Conservation (phyloP, 352 stramenopile genomes). For the Pythium periplocum region DNA sequence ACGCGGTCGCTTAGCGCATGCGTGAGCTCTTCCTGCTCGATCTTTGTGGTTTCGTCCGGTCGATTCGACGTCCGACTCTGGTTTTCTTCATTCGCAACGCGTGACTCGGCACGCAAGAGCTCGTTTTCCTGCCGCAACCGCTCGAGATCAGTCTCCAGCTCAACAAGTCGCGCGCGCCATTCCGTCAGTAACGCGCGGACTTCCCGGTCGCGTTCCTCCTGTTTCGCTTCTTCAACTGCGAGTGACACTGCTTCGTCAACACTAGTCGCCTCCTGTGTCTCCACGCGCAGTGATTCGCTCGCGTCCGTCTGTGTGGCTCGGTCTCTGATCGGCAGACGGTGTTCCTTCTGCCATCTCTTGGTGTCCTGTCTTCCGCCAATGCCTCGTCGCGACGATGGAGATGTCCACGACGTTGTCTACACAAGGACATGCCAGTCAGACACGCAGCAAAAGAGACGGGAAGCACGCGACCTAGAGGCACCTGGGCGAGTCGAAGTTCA, state of each 20-base stretch:
- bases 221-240: too few relatives aligned
- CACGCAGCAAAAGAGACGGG: too few relatives aligned
- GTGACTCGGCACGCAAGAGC: slow-evolving; percentile 27
- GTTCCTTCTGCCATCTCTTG: too few relatives aligned
- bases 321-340: too few relatives aligned
- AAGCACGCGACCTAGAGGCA: slow-evolving; percentile 6
- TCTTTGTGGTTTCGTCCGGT: neutral
- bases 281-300: slow-evolving; percentile 1
- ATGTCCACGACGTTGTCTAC: neutral
- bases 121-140: slow-evolving; percentile 51
- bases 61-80: neutral
- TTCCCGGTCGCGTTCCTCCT: too few relatives aligned
- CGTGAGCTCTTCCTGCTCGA: slow-evolving; percentile 26
- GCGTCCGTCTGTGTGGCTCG: neutral
- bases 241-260: neutral
- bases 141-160: slow-evolving; percentile 41
- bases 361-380: slow-evolving; percentile 2
- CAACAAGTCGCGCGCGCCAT: slow-evolving; percentile 32
- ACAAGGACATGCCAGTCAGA: too few relatives aligned
- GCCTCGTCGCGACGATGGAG: slow-evolving; percentile 3
- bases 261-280: slow-evolving; percentile 3
- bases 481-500: slow-evolving; percentile 37
- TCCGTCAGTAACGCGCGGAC: slow-evolving; percentile 18
- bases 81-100: neutral
- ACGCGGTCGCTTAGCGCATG: slow-evolving; percentile 24